Evolutionary conservation across 2,329 filamentous ascomycete genomes (phyloP).

Genomic region (Sporothrix variecibatus): DNA sequence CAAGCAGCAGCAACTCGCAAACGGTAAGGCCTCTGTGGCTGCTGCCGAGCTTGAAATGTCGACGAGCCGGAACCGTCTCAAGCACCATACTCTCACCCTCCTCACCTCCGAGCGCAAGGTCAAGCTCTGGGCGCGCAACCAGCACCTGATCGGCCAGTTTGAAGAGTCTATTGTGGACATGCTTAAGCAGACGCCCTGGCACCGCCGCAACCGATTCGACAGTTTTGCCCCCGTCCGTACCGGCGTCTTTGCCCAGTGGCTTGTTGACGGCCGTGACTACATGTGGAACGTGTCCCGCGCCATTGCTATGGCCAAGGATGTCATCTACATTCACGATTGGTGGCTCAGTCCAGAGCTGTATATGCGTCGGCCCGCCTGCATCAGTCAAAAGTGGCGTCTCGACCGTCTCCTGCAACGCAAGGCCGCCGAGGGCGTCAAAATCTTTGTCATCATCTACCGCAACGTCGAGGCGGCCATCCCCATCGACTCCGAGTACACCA

Average conservation of each 20-base stretch:
- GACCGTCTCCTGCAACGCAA: constrained; percentile 92
- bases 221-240: constrained; percentile 90
- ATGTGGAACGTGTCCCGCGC: constrained; percentile 99
- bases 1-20: constrained; percentile 46
- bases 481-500: constrained; percentile 97
- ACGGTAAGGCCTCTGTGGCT: constrained; percentile 47
- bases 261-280: constrained; percentile 94
- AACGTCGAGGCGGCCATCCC: constrained; percentile 97
- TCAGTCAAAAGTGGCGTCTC: constrained; percentile 96
- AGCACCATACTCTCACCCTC: constrained; percentile 86
- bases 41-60: constrained; percentile 53
- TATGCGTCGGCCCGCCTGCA: constrained; percentile 87
- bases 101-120: constrained; percentile 90
- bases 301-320: constrained; percentile 94
- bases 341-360: constrained; percentile 94
- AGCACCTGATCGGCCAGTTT: constrained; percentile 86
- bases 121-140: constrained; percentile 86
- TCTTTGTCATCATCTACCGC: constrained; percentile 96
- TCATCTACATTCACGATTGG: constrained; percentile 99
- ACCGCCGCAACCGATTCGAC: constrained; percentile 79
- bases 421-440: constrained; percentile 91
- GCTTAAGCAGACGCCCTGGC: constrained; percentile 80
- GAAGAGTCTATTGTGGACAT: constrained; percentile 90
- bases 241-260: constrained; percentile 89
- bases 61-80: constrained; percentile 38